phyloP scores from a whole-genome alignment of 2,329 filamentous ascomycete species.

The Elsinoe necatrix region DNA sequence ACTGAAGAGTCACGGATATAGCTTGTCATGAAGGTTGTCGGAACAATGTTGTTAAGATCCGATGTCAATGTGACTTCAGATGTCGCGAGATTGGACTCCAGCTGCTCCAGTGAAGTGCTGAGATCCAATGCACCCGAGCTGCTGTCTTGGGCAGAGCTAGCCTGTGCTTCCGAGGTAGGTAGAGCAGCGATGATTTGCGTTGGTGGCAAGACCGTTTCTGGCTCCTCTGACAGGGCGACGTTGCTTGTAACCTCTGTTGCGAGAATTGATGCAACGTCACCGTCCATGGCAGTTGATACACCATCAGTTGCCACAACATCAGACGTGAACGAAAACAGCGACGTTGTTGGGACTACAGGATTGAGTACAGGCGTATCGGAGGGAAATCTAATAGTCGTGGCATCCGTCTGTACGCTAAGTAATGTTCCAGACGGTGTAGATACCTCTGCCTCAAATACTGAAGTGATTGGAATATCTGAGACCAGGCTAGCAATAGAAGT shows the following conservation, averaged over 20 bases:
- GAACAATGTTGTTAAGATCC: not conserved
- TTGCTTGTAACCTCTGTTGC: not conserved
- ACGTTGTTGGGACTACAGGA: too few relatives aligned
- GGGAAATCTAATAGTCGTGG: too few relatives aligned
- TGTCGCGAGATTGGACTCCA: not conserved
- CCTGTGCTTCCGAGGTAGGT: not conserved
- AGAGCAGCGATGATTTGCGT: not conserved
- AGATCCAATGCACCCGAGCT: not conserved
- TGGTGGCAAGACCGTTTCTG: not conserved
- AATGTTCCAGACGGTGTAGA: not conserved
- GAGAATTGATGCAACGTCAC: too few relatives aligned
- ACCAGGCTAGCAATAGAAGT: not conserved
- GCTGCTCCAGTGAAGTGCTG: not conserved
- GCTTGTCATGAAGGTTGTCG: conserved; percentile 5
- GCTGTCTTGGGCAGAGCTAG: not conserved
- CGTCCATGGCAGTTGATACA: too few relatives aligned
- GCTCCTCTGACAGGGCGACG: not conserved
- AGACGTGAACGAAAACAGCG: too few relatives aligned
- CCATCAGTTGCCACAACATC: too few relatives aligned
- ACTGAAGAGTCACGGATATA: conserved; percentile 3
- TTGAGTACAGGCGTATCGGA: too few relatives aligned
- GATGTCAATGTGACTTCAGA: not conserved
- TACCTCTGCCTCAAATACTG: not conserved
- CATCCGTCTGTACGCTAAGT: not conserved
- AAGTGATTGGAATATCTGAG: not conserved